These are phyloP conservation scores for Leccinum obscurum DNA, from an alignment of 768 basidiomycete species.

Conservation along the genomic window DNA sequence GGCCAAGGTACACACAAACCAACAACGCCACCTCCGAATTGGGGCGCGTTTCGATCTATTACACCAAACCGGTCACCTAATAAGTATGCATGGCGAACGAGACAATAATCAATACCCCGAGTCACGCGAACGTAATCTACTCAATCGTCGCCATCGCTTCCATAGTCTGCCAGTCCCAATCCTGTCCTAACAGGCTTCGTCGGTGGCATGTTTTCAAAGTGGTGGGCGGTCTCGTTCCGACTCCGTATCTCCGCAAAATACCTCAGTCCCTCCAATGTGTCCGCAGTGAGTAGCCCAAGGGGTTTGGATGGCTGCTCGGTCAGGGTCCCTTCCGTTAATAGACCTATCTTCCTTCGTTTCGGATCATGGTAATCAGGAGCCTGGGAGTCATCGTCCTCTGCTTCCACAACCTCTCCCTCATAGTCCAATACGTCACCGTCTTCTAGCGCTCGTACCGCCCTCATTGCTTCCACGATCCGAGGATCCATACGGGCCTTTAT, in stretches of 20 bases:
- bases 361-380: constrained; percentile 35
- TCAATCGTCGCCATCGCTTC: constrained; percentile 66
- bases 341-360: constrained; percentile 38
- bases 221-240: constrained; percentile 45
- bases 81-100: background rate
- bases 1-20: constrained; percentile 23
- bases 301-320: constrained; percentile 38
- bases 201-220: constrained; percentile 26
- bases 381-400: constrained; percentile 37
- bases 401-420: constrained; percentile 35
- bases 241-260: constrained; percentile 89
- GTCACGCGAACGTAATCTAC: constrained; percentile 5
- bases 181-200: constrained; percentile 39
- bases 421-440: constrained; percentile 57
- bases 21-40: background rate
- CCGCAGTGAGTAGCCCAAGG: constrained; percentile 70
- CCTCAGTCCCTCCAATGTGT: constrained; percentile 86
- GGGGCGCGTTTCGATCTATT: background rate
- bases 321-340: constrained; percentile 29
- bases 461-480: constrained; percentile 85
- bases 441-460: constrained; percentile 83
- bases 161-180: constrained; percentile 72
- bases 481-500: constrained; percentile 86
- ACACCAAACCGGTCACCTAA: background rate
- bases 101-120: constrained; percentile 6